Percentiles rank a stretch among this genome's conserved stretches.
These are phyloP conservation scores for Gaeumannomyces tritici DNA, from an alignment of 2,329 filamentous ascomycete species.

Conservation along the genomic window DNA sequence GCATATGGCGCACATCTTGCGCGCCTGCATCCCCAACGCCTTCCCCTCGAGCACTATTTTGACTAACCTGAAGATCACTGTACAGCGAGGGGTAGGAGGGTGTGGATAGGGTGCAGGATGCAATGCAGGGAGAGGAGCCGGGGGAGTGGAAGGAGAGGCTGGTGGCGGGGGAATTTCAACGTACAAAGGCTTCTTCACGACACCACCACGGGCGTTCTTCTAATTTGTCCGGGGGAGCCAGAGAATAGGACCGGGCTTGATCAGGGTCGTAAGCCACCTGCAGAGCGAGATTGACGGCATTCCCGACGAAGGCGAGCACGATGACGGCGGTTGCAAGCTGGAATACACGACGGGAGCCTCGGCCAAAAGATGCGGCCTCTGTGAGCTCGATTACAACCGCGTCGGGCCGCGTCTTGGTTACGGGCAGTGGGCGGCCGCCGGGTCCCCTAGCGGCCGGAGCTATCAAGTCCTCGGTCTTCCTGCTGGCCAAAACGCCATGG, in stretches of 20 bases:
- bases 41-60: no score
- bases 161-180: constrained; percentile 6
- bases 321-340: constrained; percentile 63
- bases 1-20: not conserved
- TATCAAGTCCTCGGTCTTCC: constrained; percentile 36
- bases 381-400: not conserved
- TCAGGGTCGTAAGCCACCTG: constrained; percentile 58
- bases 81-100: no score
- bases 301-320: constrained; percentile 65
- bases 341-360: constrained; percentile 61
- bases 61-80: constrained; percentile 5
- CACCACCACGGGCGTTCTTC: constrained; percentile 64
- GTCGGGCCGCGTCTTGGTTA: constrained; percentile 33
- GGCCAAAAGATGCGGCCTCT: constrained; percentile 43
- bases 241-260: constrained; percentile 18
- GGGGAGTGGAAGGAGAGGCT: not conserved
- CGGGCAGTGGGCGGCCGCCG: constrained; percentile 78
- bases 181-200: constrained; percentile 41
- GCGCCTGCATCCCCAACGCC: not conserved
- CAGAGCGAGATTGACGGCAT: constrained; percentile 61
- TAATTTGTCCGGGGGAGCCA: not conserved
- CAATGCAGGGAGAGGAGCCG: constrained; percentile 12
- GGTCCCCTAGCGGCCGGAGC: constrained; percentile 57
- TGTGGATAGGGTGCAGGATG: constrained; percentile 6
- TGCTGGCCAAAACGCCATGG: constrained; percentile 42